Percentiles rank a stretch among this genome's conserved stretches.
Evolutionary conservation across 2,329 filamentous ascomycete genomes (phyloP).

Genomic region (Didymellaceae sp.): DNA sequence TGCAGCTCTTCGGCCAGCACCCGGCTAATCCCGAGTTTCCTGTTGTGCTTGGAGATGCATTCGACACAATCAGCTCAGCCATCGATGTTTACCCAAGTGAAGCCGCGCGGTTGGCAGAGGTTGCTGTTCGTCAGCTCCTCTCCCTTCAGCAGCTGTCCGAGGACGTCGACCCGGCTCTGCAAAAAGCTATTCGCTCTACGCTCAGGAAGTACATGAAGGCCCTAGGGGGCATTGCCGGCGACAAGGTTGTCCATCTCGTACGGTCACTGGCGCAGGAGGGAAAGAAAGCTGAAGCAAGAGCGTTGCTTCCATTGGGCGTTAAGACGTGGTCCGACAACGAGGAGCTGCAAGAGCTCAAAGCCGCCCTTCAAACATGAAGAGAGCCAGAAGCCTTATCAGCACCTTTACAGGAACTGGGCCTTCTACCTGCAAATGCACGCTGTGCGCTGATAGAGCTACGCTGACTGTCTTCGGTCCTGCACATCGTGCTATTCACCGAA

Average conservation of each 20-base stretch:
- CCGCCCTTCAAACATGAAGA: slow-evolving; percentile 26
- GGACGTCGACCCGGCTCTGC: slow-evolving; percentile 60
- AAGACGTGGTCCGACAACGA: slow-evolving; percentile 42
- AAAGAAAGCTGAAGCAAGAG: slow-evolving; percentile 35
- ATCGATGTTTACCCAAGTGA: slow-evolving; percentile 47
- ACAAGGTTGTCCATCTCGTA: slow-evolving; percentile 33
- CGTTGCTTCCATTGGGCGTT: slow-evolving; percentile 33
- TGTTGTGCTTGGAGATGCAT: slow-evolving; percentile 68
- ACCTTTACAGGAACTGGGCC: no score
- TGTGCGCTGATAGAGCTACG: no score
- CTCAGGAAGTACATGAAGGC: slow-evolving; percentile 46
- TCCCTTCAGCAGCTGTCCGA: slow-evolving; percentile 51
- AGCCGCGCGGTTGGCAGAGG: slow-evolving; percentile 51
- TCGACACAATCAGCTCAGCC: slow-evolving; percentile 66
- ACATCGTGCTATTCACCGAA: no score
- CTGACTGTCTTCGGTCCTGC: no score
- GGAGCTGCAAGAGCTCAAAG: slow-evolving; percentile 33
- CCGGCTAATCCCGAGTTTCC: slow-evolving; percentile 74
- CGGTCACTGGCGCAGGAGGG: slow-evolving; percentile 35
- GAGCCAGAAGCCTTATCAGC: slow-evolving; percentile 15
- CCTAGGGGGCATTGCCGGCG: slow-evolving; percentile 38
- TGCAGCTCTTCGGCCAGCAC: slow-evolving; percentile 71
- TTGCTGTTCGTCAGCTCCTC: slow-evolving; percentile 58
- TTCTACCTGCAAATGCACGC: no score
- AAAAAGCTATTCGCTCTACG: slow-evolving; percentile 57